A percentile compares a stretch with the other conserved stretches of the same genome.
Evolutionary conservation across 2,329 filamentous ascomycete genomes (phyloP).

Genomic region (Nemania bipapillata): DNA sequence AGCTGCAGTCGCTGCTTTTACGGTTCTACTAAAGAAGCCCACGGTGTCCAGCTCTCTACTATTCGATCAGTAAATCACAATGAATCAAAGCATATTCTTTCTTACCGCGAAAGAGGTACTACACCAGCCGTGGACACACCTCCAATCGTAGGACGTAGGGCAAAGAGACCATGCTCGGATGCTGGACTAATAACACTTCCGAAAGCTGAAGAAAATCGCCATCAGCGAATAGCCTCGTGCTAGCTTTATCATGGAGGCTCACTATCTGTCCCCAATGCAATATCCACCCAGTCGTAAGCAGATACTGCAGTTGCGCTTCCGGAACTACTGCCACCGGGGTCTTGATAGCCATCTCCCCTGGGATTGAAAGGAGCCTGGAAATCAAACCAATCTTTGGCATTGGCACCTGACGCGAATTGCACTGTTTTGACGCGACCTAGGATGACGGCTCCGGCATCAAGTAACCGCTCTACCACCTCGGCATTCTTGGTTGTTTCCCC

Average conservation of each 20-base stretch:
- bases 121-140: background rate
- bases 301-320: conserved; percentile 1
- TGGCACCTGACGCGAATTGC: background rate
- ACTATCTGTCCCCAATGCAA: background rate
- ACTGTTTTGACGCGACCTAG: background rate
- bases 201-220: background rate
- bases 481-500: background rate
- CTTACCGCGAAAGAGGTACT: background rate
- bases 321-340: background rate
- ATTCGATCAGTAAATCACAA: background rate
- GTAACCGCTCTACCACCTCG: background rate
- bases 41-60: background rate
- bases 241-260: background rate
- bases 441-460: background rate
- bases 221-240: background rate
- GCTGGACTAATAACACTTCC: background rate
- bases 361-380: background rate
- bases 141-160: background rate
- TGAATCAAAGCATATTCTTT: background rate
- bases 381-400: conserved; percentile 2
- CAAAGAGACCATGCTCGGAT: background rate
- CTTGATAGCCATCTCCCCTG: background rate
- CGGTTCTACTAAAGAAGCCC: background rate
- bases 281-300: background rate
- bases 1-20: background rate